These are phyloP conservation scores for Acanthamoeba castellanii DNA, from an alignment of 208 protist genomes.

Conservation along the genomic window DNA sequence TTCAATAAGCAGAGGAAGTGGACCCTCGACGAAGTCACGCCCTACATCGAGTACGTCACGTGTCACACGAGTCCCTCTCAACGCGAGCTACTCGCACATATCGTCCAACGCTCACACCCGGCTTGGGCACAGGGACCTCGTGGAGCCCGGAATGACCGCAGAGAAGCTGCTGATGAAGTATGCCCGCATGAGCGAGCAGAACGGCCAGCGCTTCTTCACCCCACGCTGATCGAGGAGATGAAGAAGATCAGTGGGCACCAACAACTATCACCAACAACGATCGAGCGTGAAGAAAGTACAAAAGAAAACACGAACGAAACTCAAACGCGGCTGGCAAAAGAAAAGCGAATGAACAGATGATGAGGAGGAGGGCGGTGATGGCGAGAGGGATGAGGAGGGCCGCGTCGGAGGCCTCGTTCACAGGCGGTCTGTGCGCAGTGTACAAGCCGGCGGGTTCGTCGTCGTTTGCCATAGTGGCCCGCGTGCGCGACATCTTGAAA, in stretches of 20 bases:
- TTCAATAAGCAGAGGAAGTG: slow-evolving; percentile 54
- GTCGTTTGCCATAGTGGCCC: neutral
- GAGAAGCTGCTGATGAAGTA: slow-evolving; percentile 49
- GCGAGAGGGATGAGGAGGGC: neutral
- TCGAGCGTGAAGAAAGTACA: too few species aligned
- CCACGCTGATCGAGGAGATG: neutral
- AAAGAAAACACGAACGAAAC: too few species aligned
- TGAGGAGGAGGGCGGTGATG: too few species aligned
- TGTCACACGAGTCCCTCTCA: neutral
- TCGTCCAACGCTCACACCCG: neutral
- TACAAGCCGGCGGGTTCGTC: neutral
- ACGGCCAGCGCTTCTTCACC: slow-evolving; percentile 10
- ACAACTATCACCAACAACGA: too few species aligned
- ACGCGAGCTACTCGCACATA: too few species aligned
- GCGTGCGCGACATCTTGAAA: neutral
- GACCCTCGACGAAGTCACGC: slow-evolving; percentile 36
- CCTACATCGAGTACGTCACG: slow-evolving; percentile 20
- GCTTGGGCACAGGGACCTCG: neutral
- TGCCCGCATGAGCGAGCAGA: slow-evolving; percentile 22
- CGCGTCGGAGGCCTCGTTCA: too few species aligned
- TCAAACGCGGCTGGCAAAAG: too few species aligned
- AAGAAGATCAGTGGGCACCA: too few species aligned
- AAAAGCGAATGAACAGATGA: too few species aligned
- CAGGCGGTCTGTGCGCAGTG: neutral
- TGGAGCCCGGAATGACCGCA: neutral